Evolutionary conservation across 148 eudicot species (phyloP), one percentile per base, ranked within the genome.

Genomic region (Cornus florida): DNA sequence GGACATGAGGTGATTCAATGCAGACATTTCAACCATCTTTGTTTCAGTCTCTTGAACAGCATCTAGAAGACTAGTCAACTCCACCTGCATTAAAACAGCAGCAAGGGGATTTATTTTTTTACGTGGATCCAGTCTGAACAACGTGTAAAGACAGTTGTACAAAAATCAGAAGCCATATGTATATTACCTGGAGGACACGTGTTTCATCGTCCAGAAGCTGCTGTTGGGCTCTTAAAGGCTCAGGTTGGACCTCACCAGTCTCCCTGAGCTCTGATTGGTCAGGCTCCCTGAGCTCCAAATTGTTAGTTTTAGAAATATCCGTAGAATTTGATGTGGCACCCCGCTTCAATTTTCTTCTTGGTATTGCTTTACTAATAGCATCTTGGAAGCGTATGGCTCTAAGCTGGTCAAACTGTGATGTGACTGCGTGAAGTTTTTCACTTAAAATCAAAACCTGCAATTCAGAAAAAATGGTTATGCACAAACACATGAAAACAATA

Each of bases 21-120:
- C 98, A 79, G 99, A 96, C 95, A 96, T 91, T 83, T 96, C 99
- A 70, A 96, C 92, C 98, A 94, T 92, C 86, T 90, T 96, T 64
- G 97, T 92, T 82, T 94, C 98, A 64, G 99, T 94, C 82, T 92
- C 87, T 83, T 94, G 95, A 83, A 80, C 98, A 71, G 95, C 97
- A 83, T 96, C 99, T 75, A 96, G 83, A 77, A 94, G 89, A 53
- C 59, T 53, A 53, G 59, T 53, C 59, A 53, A 53, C 59, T 53
- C 59, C 14, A 53, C 59, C 59, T 53, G 59, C 59, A 53, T 12
- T 53, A 53, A 53, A 12, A 53, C 17, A 53, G 17, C 19, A 13
- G 59, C 19, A 53, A 53, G 17, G 2, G 19, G 59, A 11, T 53
- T 16, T 53, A 12, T 3, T 14, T 53, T 53, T 53, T 53, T 53